Evolutionary conservation across 2,329 filamentous ascomycete genomes (phyloP).

Genomic region (Neonectria neomacrospora): DNA sequence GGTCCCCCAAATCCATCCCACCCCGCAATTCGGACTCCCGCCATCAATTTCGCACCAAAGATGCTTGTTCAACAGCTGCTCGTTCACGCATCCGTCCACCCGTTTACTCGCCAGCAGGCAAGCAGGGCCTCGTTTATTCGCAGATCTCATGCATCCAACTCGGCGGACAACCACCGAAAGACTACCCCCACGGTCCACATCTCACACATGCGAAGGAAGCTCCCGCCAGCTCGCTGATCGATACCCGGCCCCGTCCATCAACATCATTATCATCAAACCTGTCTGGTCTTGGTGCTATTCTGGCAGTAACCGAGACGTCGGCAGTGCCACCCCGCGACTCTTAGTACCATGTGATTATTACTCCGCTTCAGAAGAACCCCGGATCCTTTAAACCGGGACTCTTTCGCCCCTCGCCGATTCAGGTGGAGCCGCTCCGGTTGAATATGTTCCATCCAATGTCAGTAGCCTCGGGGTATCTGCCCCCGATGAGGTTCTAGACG

Average conservation of each 20-base stretch:
- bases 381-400: background rate
- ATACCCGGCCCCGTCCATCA: background rate
- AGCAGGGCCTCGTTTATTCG: background rate
- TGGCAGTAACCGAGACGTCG: no score
- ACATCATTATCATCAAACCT: background rate
- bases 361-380: background rate
- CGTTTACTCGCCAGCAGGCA: background rate
- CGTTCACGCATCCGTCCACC: conserved; percentile 3
- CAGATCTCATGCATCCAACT: conserved; percentile 2
- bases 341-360: background rate
- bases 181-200: conserved; percentile 12
- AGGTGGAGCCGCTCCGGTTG: conserved; percentile 26
- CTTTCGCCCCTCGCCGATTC: conserved; percentile 12
- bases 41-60: conserved; percentile 15
- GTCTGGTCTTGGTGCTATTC: background rate
- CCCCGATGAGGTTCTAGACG: conserved; percentile 22
- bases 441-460: conserved; percentile 21
- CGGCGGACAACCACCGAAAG: conserved; percentile 20
- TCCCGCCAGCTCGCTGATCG: background rate
- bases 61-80: conserved; percentile 2
- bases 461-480: conserved; percentile 22
- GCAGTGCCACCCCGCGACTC: background rate
- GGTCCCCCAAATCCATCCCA: conserved; percentile 25
- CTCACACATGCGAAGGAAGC: background rate
- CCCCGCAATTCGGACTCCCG: conserved; percentile 22